Percentiles rank a stretch among this genome's conserved stretches.
phyloP scores from a whole-genome alignment of 2,329 filamentous ascomycete genomes.

The Aspergillus viridinutans region DNA sequence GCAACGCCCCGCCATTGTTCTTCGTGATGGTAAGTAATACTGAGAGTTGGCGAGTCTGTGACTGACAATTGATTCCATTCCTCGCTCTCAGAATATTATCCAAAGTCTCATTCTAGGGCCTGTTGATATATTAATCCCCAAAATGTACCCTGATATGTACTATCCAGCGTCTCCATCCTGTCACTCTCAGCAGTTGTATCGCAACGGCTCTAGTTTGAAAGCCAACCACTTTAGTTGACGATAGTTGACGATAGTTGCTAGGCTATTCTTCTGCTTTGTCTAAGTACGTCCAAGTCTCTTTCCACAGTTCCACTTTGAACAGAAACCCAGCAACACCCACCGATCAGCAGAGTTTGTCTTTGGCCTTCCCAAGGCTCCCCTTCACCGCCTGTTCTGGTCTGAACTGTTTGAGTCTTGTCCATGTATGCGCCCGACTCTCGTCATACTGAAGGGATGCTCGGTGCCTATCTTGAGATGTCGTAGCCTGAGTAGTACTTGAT shows the following conservation, averaged over 20 bases:
- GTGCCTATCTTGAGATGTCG: not conserved
- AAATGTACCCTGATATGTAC: too few relatives aligned
- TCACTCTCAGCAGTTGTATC: not conserved
- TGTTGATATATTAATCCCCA: not conserved
- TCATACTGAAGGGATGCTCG: not conserved
- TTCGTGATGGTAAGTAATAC: not conserved
- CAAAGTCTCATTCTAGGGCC: not conserved
- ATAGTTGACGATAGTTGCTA: not conserved
- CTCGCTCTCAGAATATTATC: not conserved
- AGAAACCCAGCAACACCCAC: not conserved
- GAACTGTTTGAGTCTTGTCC: not conserved
- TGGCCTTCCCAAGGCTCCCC: not conserved
- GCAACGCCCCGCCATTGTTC: not conserved
- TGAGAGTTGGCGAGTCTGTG: not conserved
- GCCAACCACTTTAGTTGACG: not conserved
- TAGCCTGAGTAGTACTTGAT: not conserved
- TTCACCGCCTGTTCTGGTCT: not conserved
- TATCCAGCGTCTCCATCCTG: not conserved
- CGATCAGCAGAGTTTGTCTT: not conserved
- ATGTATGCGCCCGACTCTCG: not conserved
- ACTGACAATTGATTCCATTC: not conserved
- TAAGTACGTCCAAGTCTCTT: not conserved
- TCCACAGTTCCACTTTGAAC: not conserved
- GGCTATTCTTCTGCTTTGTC: not conserved
- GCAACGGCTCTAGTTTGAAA: not conserved